These are phyloP conservation scores for Brasilioporus rufonigricans DNA, from an alignment of 768 basidiomycete species.

Conservation along the genomic window DNA sequence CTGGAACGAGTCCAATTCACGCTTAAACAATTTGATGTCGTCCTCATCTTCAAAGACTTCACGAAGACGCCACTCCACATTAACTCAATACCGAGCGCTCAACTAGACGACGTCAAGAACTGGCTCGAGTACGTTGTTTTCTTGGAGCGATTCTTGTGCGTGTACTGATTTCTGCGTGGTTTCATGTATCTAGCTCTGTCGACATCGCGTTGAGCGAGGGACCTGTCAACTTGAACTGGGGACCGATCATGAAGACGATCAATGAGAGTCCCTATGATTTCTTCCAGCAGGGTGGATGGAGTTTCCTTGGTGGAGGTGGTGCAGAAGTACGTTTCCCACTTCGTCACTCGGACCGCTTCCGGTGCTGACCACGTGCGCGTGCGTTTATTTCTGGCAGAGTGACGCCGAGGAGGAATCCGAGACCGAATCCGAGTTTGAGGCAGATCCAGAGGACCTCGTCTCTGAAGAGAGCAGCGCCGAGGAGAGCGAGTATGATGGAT, in stretches of 20 bases:
- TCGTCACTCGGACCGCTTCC: slow-evolving; percentile 1
- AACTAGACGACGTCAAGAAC: slow-evolving; percentile 97
- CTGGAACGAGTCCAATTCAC: slow-evolving; percentile 96
- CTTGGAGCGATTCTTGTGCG: neutral
- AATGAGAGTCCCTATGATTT: slow-evolving; percentile 95
- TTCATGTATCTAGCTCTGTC: slow-evolving; percentile 72
- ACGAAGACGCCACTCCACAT: slow-evolving; percentile 89
- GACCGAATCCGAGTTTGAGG: slow-evolving; percentile 66
- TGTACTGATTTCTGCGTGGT: slow-evolving; percentile 4
- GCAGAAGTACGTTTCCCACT: slow-evolving; percentile 55
- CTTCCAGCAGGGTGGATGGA: slow-evolving; percentile 98
- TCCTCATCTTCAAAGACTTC: slow-evolving; percentile 97
- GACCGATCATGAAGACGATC: slow-evolving; percentile 97
- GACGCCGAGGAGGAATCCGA: slow-evolving; percentile 64
- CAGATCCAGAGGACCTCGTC: slow-evolving; percentile 42
- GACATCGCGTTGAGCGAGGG: slow-evolving; percentile 96
- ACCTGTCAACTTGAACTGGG: slow-evolving; percentile 97
- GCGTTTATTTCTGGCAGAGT: slow-evolving; percentile 34
- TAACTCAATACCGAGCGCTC: slow-evolving; percentile 88
- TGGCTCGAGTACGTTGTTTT: slow-evolving; percentile 85
- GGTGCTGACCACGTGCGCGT: slow-evolving; percentile 34
- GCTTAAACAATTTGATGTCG: slow-evolving; percentile 94
- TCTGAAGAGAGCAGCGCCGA: slow-evolving; percentile 47
- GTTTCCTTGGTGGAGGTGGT: slow-evolving; percentile 72
- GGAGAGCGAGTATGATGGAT: slow-evolving; percentile 55